Percentiles rank a stretch among this genome's conserved stretches.
Conservation (phyloP, 441 rosid species). For the Viola pubescens region DNA sequence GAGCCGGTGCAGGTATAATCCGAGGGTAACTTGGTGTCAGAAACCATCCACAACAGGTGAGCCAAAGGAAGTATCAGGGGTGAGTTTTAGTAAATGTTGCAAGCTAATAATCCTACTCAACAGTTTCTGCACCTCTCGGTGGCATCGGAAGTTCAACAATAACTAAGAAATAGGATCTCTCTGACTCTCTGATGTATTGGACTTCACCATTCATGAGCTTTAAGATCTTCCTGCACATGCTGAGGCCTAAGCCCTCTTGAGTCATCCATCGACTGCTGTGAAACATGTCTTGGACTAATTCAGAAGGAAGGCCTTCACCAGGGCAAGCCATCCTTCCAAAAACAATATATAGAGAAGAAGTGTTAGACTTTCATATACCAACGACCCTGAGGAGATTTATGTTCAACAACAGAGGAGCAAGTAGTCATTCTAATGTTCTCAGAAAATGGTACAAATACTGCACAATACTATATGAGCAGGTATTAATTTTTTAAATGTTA, state of each 20-base stretch:
- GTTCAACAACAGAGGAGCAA: no score
- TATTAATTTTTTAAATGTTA: no score
- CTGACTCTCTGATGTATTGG: constrained; percentile 77
- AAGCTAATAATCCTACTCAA: constrained; percentile 21
- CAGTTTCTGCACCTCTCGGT: constrained; percentile 26
- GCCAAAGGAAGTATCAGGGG: constrained; percentile 14
- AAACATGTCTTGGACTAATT: constrained; percentile 91
- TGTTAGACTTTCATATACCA: no score
- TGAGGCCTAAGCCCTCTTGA: constrained; percentile 80
- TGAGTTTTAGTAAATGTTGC: constrained; percentile 2
- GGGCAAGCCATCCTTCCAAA: constrained; percentile 80
- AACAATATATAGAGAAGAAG: constrained; percentile 3
- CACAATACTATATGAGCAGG: no score
- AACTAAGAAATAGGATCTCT: constrained; percentile 67
- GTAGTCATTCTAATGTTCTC: no score
- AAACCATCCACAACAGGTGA: constrained; percentile 1
- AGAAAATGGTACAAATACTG: no score
- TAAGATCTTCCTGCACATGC: constrained; percentile 83
- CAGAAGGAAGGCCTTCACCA: constrained; percentile 87
- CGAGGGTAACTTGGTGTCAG: constrained; percentile 17
- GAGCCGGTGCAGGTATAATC: constrained; percentile 1
- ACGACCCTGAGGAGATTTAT: no score
- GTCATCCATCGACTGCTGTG: constrained; percentile 67
- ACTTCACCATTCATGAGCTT: constrained; percentile 89
- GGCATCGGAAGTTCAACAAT: constrained; percentile 58